Conservation (phyloP, 2,329 filamentous ascomycete genomes). For the Penicillium sumatraense region DNA sequence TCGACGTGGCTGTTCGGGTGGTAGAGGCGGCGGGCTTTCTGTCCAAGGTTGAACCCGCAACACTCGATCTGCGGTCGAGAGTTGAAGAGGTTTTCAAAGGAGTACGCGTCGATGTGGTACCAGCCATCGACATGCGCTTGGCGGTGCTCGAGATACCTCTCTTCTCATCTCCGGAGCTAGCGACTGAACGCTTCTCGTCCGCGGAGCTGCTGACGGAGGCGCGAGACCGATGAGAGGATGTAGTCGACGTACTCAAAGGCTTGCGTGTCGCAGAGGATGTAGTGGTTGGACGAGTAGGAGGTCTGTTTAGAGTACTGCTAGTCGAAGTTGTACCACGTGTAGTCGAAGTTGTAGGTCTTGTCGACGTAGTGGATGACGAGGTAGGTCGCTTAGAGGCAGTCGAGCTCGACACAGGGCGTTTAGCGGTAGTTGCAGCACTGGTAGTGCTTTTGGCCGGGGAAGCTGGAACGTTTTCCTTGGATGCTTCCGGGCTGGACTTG, state of each 20-base stretch:
- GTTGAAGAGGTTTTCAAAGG: constrained; percentile 40
- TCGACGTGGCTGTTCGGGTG: constrained; percentile 28
- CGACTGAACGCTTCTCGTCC: constrained; percentile 48
- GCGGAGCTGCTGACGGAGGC: constrained; percentile 50
- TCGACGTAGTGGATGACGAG: constrained; percentile 37
- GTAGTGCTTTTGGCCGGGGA: constrained; percentile 40
- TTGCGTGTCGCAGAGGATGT: constrained; percentile 39
- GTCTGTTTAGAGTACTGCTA: constrained; percentile 48
- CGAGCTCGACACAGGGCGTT: constrained; percentile 41
- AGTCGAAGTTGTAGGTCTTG: constrained; percentile 32
- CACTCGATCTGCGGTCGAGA: constrained; percentile 44
- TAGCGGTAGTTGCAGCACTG: constrained; percentile 31
- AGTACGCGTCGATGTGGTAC: constrained; percentile 41
- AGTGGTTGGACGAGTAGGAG: constrained; percentile 48
- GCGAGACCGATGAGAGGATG: constrained; percentile 45
- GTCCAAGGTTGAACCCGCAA: constrained; percentile 40
- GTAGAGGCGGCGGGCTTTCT: constrained; percentile 32
- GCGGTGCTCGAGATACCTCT: constrained; percentile 47
- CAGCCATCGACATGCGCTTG: constrained; percentile 51
- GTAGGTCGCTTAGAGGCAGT: constrained; percentile 42
- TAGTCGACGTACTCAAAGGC: constrained; percentile 41
- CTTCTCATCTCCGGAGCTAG: constrained; percentile 52
- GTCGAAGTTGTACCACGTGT: constrained; percentile 35
- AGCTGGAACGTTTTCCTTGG: constrained; percentile 37
- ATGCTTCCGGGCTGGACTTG: constrained; percentile 42